phyloP scores from a whole-genome alignment of 2,329 filamentous ascomycete species.

The Cryphonectria carpinicola region DNA sequence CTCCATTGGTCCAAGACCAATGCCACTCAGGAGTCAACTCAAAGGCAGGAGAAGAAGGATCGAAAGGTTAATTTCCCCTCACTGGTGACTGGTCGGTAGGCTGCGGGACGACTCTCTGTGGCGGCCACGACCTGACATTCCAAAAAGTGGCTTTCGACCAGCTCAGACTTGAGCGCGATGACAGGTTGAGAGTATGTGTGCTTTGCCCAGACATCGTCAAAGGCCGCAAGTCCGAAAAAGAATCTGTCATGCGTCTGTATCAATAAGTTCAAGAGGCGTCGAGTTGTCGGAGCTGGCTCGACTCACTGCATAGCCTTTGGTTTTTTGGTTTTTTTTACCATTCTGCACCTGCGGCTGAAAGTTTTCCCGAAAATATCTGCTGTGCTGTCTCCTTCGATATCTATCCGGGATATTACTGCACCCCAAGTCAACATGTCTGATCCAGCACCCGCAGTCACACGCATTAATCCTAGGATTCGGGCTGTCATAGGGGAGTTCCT shows the following conservation, averaged over 20 bases:
- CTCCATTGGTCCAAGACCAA: background rate
- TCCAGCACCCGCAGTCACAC: background rate
- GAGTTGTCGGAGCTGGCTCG: background rate
- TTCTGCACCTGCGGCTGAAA: background rate
- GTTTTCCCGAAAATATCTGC: background rate
- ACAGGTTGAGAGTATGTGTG: background rate
- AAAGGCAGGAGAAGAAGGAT: too few species aligned
- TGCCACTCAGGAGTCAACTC: conserved; percentile 8
- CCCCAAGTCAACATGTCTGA: background rate
- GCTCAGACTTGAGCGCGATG: too few species aligned
- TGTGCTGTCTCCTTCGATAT: background rate
- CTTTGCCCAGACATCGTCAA: background rate
- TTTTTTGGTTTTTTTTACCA: background rate
- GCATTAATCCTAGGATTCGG: conserved; percentile 16
- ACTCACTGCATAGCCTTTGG: background rate
- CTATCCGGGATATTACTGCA: background rate
- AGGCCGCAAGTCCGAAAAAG: background rate
- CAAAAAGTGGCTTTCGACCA: background rate
- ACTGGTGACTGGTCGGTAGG: background rate
- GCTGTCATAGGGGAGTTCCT: background rate
- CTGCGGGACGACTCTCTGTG: background rate
- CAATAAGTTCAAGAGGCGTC: background rate
- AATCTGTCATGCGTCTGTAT: background rate
- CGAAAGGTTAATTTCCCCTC: background rate
- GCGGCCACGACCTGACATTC: background rate